Percentiles rank a stretch among this genome's conserved stretches.
Conservation (phyloP, 2,329 filamentous ascomycete genomes). For the Pseudocercospora fijiensis region DNA sequence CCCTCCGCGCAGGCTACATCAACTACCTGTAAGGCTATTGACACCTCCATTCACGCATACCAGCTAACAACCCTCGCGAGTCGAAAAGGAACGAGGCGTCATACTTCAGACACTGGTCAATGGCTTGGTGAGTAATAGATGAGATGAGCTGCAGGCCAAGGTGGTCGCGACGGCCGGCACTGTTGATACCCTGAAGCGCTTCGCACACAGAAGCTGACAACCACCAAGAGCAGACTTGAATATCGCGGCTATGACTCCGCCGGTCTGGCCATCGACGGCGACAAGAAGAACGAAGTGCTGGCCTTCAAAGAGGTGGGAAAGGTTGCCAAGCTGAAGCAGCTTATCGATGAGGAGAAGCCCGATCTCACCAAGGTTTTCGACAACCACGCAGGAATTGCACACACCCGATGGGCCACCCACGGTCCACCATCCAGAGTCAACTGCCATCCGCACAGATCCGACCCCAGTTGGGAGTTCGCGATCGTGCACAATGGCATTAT, state of each 20-base stretch:
- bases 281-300: slow-evolving; percentile 97
- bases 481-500: slow-evolving; percentile 99
- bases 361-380: slow-evolving; percentile 93
- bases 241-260: slow-evolving; percentile 99
- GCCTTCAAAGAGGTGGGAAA: slow-evolving; percentile 99
- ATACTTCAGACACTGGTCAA: slow-evolving; percentile 96
- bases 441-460: slow-evolving; percentile 98
- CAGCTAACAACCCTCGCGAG: slow-evolving; percentile 11
- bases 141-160: not conserved
- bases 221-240: slow-evolving; percentile 70
- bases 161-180: not conserved
- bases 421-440: slow-evolving; percentile 89
- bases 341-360: slow-evolving; percentile 79
- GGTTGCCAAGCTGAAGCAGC: slow-evolving; percentile 91
- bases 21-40: slow-evolving; percentile 75
- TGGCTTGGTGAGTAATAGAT: slow-evolving; percentile 57
- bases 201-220: slow-evolving; percentile 28
- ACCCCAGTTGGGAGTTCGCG: slow-evolving; percentile 91
- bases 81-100: slow-evolving; percentile 92
- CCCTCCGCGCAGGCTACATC: slow-evolving; percentile 90
- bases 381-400: slow-evolving; percentile 96
- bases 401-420: slow-evolving; percentile 99
- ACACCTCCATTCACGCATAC: not conserved
- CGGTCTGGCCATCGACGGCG: slow-evolving; percentile 89
- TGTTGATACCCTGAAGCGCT: slow-evolving; percentile 13